Evolutionary conservation across 2,329 filamentous ascomycete genomes (phyloP).

Genomic region (Lachnum nothofagi): DNA sequence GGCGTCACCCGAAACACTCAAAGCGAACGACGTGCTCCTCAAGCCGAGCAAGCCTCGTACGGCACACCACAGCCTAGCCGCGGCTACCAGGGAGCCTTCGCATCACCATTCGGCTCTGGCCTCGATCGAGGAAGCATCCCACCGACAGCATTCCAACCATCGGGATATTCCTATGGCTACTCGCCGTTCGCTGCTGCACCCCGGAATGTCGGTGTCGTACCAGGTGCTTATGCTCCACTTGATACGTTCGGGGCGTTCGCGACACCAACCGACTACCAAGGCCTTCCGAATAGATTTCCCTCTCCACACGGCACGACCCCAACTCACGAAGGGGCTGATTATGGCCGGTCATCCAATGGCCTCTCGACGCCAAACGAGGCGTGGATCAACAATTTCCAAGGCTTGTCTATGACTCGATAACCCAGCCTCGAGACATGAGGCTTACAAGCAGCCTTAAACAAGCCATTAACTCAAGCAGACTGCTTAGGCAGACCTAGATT

Average conservation of each 20-base stretch:
- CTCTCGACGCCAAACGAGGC: constrained; percentile 42
- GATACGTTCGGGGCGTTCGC: constrained; percentile 43
- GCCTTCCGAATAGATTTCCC: constrained; percentile 45
- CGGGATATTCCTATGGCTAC: constrained; percentile 40
- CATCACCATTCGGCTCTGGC: constrained; percentile 40
- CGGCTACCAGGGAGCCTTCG: constrained; percentile 37
- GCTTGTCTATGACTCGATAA: constrained; percentile 57
- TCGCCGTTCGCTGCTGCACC: constrained; percentile 39
- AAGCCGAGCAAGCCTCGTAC: constrained; percentile 31
- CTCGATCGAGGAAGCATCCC: constrained; percentile 37
- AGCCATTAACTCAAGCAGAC: not conserved
- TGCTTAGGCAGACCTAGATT: not conserved
- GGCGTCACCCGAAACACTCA: constrained; percentile 43
- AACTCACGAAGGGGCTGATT: constrained; percentile 37
- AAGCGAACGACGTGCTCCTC: constrained; percentile 38
- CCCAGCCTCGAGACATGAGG: not conserved
- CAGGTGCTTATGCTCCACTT: constrained; percentile 36
- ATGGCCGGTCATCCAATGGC: constrained; percentile 40
- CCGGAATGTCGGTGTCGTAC: constrained; percentile 34
- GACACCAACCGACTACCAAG: constrained; percentile 41
- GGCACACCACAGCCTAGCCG: constrained; percentile 20
- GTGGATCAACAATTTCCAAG: constrained; percentile 61
- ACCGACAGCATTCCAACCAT: constrained; percentile 37
- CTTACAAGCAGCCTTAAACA: not conserved
- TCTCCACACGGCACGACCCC: constrained; percentile 36